These are phyloP conservation scores for Xylariaceae sp. DNA, from an alignment of 2,329 filamentous ascomycete species.

Conservation along the genomic window DNA sequence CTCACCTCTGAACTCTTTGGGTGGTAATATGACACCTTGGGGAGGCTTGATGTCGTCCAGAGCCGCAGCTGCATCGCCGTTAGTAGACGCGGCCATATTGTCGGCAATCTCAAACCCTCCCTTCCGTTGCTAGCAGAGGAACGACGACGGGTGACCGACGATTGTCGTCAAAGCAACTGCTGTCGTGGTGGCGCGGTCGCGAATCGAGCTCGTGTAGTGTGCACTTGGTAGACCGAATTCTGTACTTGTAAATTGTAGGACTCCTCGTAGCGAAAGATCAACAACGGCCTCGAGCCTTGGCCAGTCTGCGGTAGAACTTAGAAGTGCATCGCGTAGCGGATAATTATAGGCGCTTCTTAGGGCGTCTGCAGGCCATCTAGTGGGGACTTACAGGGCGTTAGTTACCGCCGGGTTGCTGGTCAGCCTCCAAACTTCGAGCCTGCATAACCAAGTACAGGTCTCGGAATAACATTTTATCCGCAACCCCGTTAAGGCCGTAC, in stretches of 20 bases:
- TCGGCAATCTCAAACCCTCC: slow-evolving; percentile 29
- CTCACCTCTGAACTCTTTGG: slow-evolving; percentile 72
- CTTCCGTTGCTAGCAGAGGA: slow-evolving; percentile 18
- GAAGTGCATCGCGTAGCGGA: background rate
- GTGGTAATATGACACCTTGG: slow-evolving; percentile 78
- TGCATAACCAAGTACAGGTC: background rate
- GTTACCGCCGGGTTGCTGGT: background rate
- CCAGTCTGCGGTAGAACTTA: background rate
- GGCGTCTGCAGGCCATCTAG: background rate
- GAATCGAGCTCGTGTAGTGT: slow-evolving; percentile 20
- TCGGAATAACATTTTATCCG: background rate
- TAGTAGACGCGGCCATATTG: slow-evolving; percentile 42
- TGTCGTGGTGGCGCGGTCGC: slow-evolving; percentile 23
- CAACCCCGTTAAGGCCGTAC: too few species aligned
- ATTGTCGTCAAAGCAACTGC: slow-evolving; percentile 12
- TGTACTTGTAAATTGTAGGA: slow-evolving; percentile 2
- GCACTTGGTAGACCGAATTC: slow-evolving; percentile 15
- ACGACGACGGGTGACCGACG: background rate
- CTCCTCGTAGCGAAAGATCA: slow-evolving; percentile 1
- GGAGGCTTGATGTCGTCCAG: slow-evolving; percentile 74
- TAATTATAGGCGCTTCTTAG: background rate
- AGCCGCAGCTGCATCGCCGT: slow-evolving; percentile 49
- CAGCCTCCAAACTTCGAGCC: too few species aligned
- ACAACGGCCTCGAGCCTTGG: background rate
- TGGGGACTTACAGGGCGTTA: background rate